Percentiles rank a stretch among this genome's conserved stretches.
Conservation (phyloP, 2,329 filamentous ascomycete genomes). For the Aspergillus tubingensis region DNA sequence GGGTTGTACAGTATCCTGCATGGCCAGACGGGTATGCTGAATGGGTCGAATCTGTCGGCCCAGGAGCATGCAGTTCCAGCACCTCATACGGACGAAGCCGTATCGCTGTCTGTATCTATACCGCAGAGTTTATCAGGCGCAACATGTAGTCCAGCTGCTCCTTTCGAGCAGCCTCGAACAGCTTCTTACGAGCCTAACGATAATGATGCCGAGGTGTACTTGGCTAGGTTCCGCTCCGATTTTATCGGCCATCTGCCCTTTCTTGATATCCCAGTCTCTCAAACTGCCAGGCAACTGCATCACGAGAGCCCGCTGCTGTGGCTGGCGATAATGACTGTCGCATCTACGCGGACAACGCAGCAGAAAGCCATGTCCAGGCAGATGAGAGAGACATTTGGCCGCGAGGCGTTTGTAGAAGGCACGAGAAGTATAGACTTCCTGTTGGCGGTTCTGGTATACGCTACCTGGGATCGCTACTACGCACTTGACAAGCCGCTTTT, state of each 20-base stretch:
- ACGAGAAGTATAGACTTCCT: slow-evolving; percentile 2
- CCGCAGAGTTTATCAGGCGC: neutral
- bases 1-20: neutral
- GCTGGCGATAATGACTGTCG: slow-evolving; percentile 5
- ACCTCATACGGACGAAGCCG: neutral
- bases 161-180: neutral
- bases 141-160: neutral
- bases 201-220: neutral
- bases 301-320: slow-evolving; percentile 1
- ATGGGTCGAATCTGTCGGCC: neutral
- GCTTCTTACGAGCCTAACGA: neutral
- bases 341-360: neutral
- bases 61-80: neutral
- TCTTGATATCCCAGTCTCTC: neutral
- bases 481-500: neutral
- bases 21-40: neutral
- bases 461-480: slow-evolving; percentile 1
- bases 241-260: neutral
- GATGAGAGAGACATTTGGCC: neutral
- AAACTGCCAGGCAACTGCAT: neutral
- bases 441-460: slow-evolving; percentile 1
- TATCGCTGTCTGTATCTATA: neutral
- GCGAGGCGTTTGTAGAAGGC: neutral
- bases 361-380: slow-evolving; percentile 5
- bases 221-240: neutral